phyloP scores from a whole-genome alignment of 495 filamentous ascomycete species.

The Xylaria intraflava region DNA sequence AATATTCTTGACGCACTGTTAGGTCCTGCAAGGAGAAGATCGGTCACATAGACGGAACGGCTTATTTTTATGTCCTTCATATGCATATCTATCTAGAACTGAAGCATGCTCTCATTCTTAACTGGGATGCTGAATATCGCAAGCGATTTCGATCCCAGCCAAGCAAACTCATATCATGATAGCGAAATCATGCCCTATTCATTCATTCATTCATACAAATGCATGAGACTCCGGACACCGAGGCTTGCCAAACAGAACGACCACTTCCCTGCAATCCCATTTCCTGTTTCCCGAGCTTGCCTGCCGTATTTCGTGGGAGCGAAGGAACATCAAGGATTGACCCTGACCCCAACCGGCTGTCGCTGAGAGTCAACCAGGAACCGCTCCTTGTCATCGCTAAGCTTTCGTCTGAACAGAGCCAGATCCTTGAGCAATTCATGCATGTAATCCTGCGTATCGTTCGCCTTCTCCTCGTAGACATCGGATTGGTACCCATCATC shows the following conservation, averaged over 20 bases:
- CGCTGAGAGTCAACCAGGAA: conserved; percentile 36
- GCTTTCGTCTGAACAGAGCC: conserved; percentile 72
- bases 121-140: neutral
- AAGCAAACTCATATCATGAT: neutral
- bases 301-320: neutral
- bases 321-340: conserved; percentile 13
- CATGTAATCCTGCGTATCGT: conserved; percentile 59
- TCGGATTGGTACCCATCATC: conserved; percentile 38
- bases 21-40: too few species aligned
- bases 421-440: conserved; percentile 70
- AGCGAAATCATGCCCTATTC: conserved; percentile 3
- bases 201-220: conserved; percentile 1
- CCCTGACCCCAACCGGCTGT: conserved; percentile 22
- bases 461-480: conserved; percentile 46
- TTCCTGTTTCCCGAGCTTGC: neutral
- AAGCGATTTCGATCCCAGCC: neutral
- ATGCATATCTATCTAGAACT: neutral
- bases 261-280: neutral
- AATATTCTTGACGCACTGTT: too few species aligned
- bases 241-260: conserved; percentile 10
- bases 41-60: too few species aligned
- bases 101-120: neutral
- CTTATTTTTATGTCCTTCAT: neutral
- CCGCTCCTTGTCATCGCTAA: conserved; percentile 64
- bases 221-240: conserved; percentile 8